Conservation (phyloP, 805 yeast species). For the Saccharomycopsis microspora region DNA sequence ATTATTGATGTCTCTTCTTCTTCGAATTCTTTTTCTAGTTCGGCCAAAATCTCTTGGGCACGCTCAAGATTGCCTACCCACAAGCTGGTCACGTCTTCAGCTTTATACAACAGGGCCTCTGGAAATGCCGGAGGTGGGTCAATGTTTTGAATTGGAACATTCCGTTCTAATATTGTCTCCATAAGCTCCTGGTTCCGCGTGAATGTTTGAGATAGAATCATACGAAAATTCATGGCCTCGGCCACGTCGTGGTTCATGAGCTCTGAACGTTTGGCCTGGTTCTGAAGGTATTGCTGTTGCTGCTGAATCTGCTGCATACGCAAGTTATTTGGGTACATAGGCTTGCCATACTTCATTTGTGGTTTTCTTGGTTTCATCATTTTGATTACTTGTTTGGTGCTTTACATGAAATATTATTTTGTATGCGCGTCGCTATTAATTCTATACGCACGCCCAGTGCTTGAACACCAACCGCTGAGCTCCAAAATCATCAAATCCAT, state of each 20-base stretch:
- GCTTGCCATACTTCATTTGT: too few relatives aligned
- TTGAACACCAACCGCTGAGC: constrained; percentile 45
- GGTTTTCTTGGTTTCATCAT: too few relatives aligned
- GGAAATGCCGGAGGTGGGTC: constrained; percentile 28
- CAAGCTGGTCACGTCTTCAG: constrained; percentile 4
- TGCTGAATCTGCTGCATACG: not conserved
- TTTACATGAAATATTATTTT: too few relatives aligned
- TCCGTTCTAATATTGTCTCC: constrained; percentile 36
- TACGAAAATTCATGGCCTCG: constrained; percentile 37
- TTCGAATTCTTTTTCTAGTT: constrained; percentile 14
- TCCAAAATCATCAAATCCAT: constrained; percentile 85
- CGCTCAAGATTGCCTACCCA: constrained; percentile 14
- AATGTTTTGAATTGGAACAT: constrained; percentile 34
- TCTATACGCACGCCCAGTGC: not conserved
- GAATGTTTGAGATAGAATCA: constrained; percentile 33
- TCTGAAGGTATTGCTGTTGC: constrained; percentile 1
- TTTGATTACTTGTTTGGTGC: too few relatives aligned
- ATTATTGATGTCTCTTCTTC: constrained; percentile 16
- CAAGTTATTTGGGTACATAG: too few relatives aligned
- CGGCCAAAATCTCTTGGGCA: constrained; percentile 10
- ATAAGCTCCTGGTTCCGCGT: constrained; percentile 36
- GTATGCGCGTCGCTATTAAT: not conserved
- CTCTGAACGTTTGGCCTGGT: not conserved
- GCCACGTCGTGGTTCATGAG: constrained; percentile 35
- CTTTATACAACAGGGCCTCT: not conserved